These are phyloP conservation scores for Batkoa obscura DNA, from an alignment of 371 early-diverging fungal species.

Conservation along the genomic window DNA sequence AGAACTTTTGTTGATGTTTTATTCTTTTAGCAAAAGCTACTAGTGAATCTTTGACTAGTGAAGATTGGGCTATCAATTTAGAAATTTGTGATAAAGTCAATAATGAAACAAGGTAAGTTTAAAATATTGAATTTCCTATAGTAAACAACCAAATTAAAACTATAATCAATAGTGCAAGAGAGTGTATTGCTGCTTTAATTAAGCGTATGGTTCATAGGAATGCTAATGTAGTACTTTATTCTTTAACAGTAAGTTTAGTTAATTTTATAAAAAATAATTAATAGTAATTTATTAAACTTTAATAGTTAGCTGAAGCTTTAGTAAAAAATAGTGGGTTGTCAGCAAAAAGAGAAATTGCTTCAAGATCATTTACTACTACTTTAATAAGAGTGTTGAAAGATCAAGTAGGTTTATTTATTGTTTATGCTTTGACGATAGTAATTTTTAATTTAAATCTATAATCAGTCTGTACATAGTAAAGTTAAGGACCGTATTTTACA, in stretches of 20 bases:
- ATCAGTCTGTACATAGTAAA: slow-evolving; percentile 45
- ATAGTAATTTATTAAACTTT: too few relatives aligned
- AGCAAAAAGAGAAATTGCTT: slow-evolving; percentile 66
- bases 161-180: slow-evolving; percentile 8
- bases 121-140: background rate
- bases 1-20: background rate
- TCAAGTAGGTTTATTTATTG: slow-evolving; percentile 22
- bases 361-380: slow-evolving; percentile 66
- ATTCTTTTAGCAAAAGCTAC: slow-evolving; percentile 49
- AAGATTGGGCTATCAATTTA: slow-evolving; percentile 83
- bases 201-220: slow-evolving; percentile 10
- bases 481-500: slow-evolving; percentile 64
- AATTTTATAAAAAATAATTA: too few relatives aligned
- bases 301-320: slow-evolving; percentile 15
- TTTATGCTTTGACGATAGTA: too few relatives aligned
- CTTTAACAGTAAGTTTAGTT: slow-evolving; percentile 11
- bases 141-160: too few relatives aligned
- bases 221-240: slow-evolving; percentile 9
- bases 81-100: slow-evolving; percentile 68
- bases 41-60: slow-evolving; percentile 70
- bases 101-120: slow-evolving; percentile 1
- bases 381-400: slow-evolving; percentile 55
- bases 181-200: slow-evolving; percentile 9
- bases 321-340: slow-evolving; percentile 75
- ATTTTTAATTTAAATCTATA: too few relatives aligned